A percentile compares a stretch with the other conserved stretches of the same genome.
phyloP scores from a whole-genome alignment of 2,329 filamentous ascomycete species.

The Apiospora hydei region DNA sequence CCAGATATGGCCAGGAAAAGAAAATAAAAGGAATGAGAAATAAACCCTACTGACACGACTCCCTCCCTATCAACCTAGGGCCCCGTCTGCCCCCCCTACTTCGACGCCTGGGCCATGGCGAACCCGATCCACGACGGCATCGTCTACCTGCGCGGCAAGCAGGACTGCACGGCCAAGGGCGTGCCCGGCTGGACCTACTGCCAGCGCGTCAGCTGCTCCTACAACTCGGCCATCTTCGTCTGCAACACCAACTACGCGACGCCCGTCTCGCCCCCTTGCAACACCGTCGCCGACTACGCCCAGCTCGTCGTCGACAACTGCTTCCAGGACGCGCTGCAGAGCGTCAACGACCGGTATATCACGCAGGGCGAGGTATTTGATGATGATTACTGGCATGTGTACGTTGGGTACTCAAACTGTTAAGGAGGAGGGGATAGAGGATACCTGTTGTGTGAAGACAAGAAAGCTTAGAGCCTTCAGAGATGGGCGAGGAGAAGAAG shows the following conservation, averaged over 20 bases:
- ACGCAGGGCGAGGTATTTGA: neutral
- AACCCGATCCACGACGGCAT: neutral
- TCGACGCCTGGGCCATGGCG: neutral
- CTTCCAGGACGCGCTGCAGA: neutral
- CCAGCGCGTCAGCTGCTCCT: conserved; percentile 24
- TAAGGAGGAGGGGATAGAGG: neutral
- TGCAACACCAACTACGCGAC: neutral
- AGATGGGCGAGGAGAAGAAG: too few relatives aligned
- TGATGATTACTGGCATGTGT: neutral
- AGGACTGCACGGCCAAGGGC: neutral
- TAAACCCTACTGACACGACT: neutral
- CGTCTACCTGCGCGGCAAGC: neutral
- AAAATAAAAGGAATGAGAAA: too few relatives aligned
- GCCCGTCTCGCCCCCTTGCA: neutral
- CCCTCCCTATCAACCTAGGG: neutral
- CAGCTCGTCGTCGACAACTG: neutral
- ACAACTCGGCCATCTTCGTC: conserved; percentile 10
- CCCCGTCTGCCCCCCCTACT: neutral
- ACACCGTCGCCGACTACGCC: conserved; percentile 1
- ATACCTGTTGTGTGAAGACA: too few relatives aligned
- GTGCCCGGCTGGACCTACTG: neutral
- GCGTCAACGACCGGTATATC: too few relatives aligned
- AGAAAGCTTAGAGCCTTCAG: too few relatives aligned
- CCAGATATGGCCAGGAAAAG: too few relatives aligned
- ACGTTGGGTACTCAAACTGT: neutral